Base-by-base conservation (phyloP, 208 protist species). In the Acanthamoeba triangularis region DNA sequence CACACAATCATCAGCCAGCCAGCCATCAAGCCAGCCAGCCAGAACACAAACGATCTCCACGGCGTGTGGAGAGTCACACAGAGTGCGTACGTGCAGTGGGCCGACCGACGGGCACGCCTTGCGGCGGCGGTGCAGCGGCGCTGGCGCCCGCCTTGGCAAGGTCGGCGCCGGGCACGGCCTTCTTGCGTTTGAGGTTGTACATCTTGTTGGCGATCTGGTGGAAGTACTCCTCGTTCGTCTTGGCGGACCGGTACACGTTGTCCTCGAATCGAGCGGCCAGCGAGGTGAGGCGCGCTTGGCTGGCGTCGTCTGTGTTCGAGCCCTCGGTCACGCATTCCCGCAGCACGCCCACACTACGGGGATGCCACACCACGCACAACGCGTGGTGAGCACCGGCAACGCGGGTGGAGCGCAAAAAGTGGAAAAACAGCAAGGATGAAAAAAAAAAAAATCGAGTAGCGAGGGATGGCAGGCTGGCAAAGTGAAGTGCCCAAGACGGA, bases 181-280 rank as follows among this genome's bases (percentile, higher is more conserved):
- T 84, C 74, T 84, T 84, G n/a, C 63, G 20, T 11, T 84, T 35
- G 41, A 84, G 74, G 14, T 20, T 84, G 1, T 84, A 84, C 35
- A 84, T 35, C 30, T 84, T 84, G 74, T 84, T 84, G 74, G 74
- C 74, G 30, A 84, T 84, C 30, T 0, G 0, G 74, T 28, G 74
- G 18, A 84, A 84, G 74, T 84, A 84, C 37, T 84, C 74, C 35
- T 47, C 41, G 1, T 84, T 84, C 6, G 4, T 84, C 35, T 35
- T 35, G 74, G 74, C 0, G 6, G 33, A 18, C 25, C 30, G 30
- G 74, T 84, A 84, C 0, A 49, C 30, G 74, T 0, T 84, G 25
- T 2, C 30, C 41, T 84, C 74, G 74, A 52, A 84, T 10, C 74
- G 74, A 8, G 74, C 33, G 6, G 74, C 74, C 0, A 84, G 74